Evolutionary conservation across 768 basidiomycete species (phyloP).

Genomic region (Boletales sp.): DNA sequence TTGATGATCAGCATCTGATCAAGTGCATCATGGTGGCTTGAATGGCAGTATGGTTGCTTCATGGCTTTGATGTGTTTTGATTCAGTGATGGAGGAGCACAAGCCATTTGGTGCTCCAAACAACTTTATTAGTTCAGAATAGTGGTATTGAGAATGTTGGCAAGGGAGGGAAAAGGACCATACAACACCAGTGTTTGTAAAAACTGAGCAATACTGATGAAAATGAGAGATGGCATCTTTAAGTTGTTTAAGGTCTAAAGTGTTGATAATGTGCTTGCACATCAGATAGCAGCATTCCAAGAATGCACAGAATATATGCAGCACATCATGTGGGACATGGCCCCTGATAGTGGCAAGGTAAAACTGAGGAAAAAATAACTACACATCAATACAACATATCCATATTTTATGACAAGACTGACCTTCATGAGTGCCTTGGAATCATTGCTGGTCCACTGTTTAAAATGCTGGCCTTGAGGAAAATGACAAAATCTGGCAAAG

Average conservation of each 20-base stretch:
- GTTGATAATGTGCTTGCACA: background rate
- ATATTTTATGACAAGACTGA: background rate
- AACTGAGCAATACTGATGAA: background rate
- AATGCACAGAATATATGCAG: background rate
- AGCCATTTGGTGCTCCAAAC: background rate
- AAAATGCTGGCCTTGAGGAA: background rate
- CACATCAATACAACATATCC: too few relatives aligned
- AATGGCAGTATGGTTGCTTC: background rate
- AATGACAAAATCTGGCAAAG: background rate
- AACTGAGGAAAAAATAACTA: background rate
- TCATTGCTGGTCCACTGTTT: slow-evolving; percentile 1
- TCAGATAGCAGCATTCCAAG: background rate
- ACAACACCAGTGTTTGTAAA: background rate
- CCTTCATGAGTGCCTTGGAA: slow-evolving; percentile 7
- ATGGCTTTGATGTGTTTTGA: slow-evolving; percentile 1
- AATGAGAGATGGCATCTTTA: background rate
- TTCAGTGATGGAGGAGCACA: background rate
- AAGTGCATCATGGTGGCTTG: background rate
- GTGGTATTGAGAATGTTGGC: background rate
- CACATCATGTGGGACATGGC: background rate
- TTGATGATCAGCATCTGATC: background rate
- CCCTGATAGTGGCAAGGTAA: background rate
- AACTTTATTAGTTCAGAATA: background rate
- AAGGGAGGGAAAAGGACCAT: background rate
- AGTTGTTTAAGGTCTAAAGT: background rate